phyloP scores from a whole-genome alignment of 2,329 filamentous ascomycete species.

The Fusarium sp. region DNA sequence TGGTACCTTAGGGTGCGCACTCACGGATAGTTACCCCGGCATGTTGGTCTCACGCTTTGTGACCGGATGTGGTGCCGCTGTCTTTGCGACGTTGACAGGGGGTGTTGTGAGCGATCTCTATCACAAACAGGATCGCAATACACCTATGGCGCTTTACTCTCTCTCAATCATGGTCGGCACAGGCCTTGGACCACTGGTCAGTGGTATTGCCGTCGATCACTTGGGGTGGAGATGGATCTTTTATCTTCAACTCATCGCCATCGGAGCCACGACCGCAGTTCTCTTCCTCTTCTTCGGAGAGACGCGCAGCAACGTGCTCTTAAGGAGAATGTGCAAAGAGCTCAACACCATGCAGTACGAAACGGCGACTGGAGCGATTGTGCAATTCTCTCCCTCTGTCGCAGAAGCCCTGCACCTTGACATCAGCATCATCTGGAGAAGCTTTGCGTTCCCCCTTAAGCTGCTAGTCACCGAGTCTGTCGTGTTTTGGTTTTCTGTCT shows the following conservation, averaged over 20 bases:
- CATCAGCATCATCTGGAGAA: conserved; percentile 41
- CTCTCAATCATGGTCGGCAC: conserved; percentile 72
- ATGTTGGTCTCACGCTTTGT: conserved; percentile 73
- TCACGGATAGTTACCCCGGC: conserved; percentile 69
- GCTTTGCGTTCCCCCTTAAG: conserved; percentile 48
- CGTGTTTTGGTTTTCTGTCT: conserved; percentile 75
- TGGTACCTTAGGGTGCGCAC: conserved; percentile 65
- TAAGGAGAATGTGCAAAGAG: conserved; percentile 68
- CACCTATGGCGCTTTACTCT: conserved; percentile 76
- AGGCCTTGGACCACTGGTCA: conserved; percentile 70
- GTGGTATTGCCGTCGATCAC: conserved; percentile 69
- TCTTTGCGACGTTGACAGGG: conserved; percentile 61
- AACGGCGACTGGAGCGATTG: background rate
- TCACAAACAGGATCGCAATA: conserved; percentile 71
- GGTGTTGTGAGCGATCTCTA: conserved; percentile 77
- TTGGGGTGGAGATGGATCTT: conserved; percentile 75
- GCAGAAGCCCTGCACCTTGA: conserved; percentile 35
- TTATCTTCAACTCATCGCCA: conserved; percentile 72
- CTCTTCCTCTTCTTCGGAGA: conserved; percentile 73
- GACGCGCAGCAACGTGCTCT: conserved; percentile 74
- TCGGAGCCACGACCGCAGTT: conserved; percentile 64
- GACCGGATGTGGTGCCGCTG: conserved; percentile 70
- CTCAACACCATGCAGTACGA: conserved; percentile 62
- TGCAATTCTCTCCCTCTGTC: conserved; percentile 11
- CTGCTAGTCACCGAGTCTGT: conserved; percentile 70